These are phyloP conservation scores for Sporothrix brunneoviolacea DNA, from an alignment of 2,329 filamentous ascomycete genomes.

Conservation along the genomic window DNA sequence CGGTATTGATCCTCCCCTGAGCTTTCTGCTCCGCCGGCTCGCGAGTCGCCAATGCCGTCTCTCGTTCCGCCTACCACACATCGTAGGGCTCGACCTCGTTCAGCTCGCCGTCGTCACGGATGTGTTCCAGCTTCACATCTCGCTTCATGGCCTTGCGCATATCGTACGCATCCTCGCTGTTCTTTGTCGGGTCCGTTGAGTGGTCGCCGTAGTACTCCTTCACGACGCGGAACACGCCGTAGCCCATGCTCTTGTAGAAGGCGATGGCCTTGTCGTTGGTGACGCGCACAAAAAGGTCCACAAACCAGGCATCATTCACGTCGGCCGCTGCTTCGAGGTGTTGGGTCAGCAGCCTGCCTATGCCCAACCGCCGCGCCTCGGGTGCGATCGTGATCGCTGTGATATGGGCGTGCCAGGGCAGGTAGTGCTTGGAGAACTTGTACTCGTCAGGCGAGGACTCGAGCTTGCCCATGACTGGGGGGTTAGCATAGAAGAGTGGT, in stretches of 20 bases:
- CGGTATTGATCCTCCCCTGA: too few species aligned
- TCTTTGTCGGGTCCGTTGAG: slow-evolving; percentile 53
- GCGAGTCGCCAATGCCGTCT: too few species aligned
- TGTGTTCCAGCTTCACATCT: slow-evolving; percentile 68
- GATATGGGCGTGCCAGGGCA: slow-evolving; percentile 99
- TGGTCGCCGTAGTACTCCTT: slow-evolving; percentile 92
- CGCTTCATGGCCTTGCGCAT: slow-evolving; percentile 89
- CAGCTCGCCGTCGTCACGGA: slow-evolving; percentile 73
- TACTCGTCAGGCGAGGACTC: slow-evolving; percentile 76
- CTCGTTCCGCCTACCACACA: slow-evolving; percentile 60
- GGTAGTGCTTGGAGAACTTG: slow-evolving; percentile 74
- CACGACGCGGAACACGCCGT: slow-evolving; percentile 83
- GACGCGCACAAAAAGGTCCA: slow-evolving; percentile 86
- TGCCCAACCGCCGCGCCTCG: slow-evolving; percentile 73
- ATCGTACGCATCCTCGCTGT: slow-evolving; percentile 83
- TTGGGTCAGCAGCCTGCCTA: slow-evolving; percentile 75
- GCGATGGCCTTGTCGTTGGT: slow-evolving; percentile 82
- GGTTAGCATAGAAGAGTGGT: slow-evolving; percentile 26
- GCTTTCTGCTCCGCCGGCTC: too few species aligned
- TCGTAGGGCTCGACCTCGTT: slow-evolving; percentile 74
- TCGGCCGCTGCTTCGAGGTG: slow-evolving; percentile 79
- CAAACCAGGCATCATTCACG: slow-evolving; percentile 82
- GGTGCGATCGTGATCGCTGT: slow-evolving; percentile 92
- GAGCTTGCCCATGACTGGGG: slow-evolving; percentile 87
- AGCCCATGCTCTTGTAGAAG: slow-evolving; percentile 87